phyloP scores from a whole-genome alignment of 352 stramenopile genomes.

The Globisporangium polare region DNA sequence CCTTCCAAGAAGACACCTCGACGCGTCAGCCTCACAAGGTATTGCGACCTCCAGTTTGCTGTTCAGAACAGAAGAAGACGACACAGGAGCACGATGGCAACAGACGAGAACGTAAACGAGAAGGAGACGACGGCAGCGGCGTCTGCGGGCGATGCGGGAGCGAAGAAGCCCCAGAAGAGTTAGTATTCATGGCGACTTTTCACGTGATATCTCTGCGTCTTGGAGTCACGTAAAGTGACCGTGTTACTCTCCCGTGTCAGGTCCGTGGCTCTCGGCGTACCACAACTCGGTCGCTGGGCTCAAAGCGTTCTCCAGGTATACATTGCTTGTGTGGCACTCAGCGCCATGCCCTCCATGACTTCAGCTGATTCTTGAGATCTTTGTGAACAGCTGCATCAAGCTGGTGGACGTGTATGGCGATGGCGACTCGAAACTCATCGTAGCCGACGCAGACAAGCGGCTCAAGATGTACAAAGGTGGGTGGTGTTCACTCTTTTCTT shows the following conservation, averaged over 20 bases:
- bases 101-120: constrained; percentile 14
- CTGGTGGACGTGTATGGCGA: constrained; percentile 84
- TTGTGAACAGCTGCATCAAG: constrained; percentile 45
- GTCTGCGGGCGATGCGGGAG: background rate
- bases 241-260: constrained; percentile 2
- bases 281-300: constrained; percentile 89
- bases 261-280: constrained; percentile 86
- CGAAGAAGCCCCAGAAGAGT: constrained; percentile 20
- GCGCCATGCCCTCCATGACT: background rate
- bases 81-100: background rate
- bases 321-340: background rate
- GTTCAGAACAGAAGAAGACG: background rate
- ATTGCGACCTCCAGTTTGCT: background rate
- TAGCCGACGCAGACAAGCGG: constrained; percentile 73
- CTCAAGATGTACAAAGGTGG: constrained; percentile 88
- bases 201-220: background rate
- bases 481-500: too few species aligned
- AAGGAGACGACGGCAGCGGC: background rate
- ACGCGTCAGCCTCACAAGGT: background rate
- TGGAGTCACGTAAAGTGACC: background rate
- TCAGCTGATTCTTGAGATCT: background rate
- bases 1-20: background rate
- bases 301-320: constrained; percentile 61
- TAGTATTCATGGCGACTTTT: background rate
- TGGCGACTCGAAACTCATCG: constrained; percentile 74